Evolutionary conservation across 352 stramenopile species (phyloP).

Genomic region (Phytophthora sp.): DNA sequence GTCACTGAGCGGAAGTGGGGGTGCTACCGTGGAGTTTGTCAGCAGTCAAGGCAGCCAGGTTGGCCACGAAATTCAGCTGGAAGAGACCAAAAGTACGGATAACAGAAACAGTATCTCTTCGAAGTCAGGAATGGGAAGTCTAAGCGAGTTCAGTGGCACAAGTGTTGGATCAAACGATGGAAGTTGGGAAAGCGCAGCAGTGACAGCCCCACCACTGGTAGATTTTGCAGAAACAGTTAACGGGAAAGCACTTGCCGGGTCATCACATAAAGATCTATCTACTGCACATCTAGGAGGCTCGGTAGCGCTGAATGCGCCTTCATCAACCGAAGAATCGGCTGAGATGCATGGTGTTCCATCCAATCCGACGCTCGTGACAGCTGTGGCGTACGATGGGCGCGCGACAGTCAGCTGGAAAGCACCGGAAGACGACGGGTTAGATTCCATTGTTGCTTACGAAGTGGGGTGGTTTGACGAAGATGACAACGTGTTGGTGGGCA

Average conservation of each 20-base stretch:
- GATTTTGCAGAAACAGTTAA: conserved; percentile 11
- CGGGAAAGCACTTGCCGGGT: no score
- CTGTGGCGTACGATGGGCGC: conserved; percentile 54
- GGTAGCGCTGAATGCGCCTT: neutral
- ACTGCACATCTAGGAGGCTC: no score
- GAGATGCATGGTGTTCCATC: conserved; percentile 67
- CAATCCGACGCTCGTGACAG: conserved; percentile 63
- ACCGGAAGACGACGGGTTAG: conserved; percentile 66
- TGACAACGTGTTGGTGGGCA: conserved; percentile 44
- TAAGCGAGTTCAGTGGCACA: no score
- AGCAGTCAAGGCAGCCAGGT: no score
- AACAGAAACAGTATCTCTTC: no score
- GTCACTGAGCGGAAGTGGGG: no score
- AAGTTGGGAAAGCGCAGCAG: neutral
- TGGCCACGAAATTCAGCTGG: no score
- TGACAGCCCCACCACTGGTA: conserved; percentile 2
- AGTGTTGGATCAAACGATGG: neutral
- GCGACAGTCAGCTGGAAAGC: conserved; percentile 68
- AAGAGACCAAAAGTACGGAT: no score
- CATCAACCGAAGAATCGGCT: conserved; percentile 2
- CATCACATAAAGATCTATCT: no score
- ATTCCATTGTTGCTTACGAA: conserved; percentile 67
- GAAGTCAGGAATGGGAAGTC: neutral
- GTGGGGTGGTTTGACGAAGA: conserved; percentile 68
- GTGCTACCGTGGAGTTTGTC: no score